A percentile compares a stretch with the other conserved stretches of the same genome.
Conservation (phyloP, 2,329 filamentous ascomycete species). For the Trematosphaeria pertusa region DNA sequence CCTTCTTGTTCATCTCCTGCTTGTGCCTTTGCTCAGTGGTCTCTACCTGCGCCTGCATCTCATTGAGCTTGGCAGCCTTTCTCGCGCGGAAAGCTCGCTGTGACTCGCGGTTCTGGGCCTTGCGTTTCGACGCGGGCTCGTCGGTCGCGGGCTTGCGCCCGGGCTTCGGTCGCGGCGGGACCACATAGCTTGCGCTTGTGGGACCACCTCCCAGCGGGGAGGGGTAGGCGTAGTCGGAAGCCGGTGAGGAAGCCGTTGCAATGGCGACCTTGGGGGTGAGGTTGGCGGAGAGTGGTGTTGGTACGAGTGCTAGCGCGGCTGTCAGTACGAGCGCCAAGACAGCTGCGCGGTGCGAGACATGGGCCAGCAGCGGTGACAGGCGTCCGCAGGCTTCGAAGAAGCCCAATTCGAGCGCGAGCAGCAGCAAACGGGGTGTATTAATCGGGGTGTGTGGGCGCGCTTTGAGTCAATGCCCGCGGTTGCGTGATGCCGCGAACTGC, state of each 20-base stretch:
- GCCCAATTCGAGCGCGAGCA: not conserved
- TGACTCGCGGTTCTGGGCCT: slow-evolving; percentile 91
- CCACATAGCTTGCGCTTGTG: slow-evolving; percentile 43
- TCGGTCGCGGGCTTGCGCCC: slow-evolving; percentile 94
- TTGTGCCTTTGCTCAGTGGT: slow-evolving; percentile 17
- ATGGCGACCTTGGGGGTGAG: slow-evolving; percentile 13
- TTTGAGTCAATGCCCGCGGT: too few species aligned
- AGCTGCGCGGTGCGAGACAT: too few species aligned
- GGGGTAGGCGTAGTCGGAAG: slow-evolving; percentile 26
- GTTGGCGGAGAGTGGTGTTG: slow-evolving; percentile 12
- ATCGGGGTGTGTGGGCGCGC: too few species aligned
- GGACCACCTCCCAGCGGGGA: slow-evolving; percentile 47
- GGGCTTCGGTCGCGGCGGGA: slow-evolving; percentile 63
- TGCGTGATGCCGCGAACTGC: too few species aligned
- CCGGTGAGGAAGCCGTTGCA: slow-evolving; percentile 34
- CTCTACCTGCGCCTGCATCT: slow-evolving; percentile 56
- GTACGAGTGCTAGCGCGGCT: slow-evolving; percentile 13
- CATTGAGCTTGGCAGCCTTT: slow-evolving; percentile 82
- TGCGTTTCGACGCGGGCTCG: slow-evolving; percentile 89
- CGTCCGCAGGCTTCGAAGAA: not conserved
- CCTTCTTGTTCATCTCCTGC: slow-evolving; percentile 24
- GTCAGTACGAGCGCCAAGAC: too few species aligned
- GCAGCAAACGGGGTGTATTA: not conserved
- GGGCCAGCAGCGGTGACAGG: slow-evolving; percentile 1
- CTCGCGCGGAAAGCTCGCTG: slow-evolving; percentile 91